Base-by-base conservation (phyloP, 2,329 filamentous ascomycete genomes). In the Xylaria sp. region DNA sequence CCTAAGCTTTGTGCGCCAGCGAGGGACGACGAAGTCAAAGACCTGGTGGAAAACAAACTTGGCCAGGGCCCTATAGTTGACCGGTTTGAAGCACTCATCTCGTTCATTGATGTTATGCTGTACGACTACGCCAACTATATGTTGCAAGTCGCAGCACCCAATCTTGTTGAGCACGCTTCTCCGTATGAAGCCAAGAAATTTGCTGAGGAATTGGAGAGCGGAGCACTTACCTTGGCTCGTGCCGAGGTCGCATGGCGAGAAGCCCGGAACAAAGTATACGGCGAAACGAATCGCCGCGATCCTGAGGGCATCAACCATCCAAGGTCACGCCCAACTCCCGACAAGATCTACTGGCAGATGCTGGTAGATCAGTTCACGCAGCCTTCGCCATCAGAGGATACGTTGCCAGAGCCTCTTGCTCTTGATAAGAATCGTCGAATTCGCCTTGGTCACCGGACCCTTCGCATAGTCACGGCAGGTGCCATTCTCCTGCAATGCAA, bases 81-180 rank as follows among this genome's bases (percentile, higher is more conserved):
- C 69, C 87, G 90, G 63, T 81, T 93, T 0, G 87, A 91, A 74
- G 86, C 87, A 11, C 78, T 94, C 1, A 83, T 91, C 57, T 83
- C 85, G 35, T 88, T 91, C 66, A 89, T 92, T 58, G 88, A 94
- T 68, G 77, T 88, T 42, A 87, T 93, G 76, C 83, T 89, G 23
- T 85, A 91, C 60, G 90, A 94, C 68, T 92, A 92, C 69, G 87
- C 89, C 61, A 94, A 94, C 71, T 93, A 91, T 69, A 80, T 92
- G 67, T 77, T 94, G 54, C 85, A 86, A 72, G 82, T 88, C 34
- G 86, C 86, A 0, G 88, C 88, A 1, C 88, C 89, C 0, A 83
- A 84, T 4, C 80, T 94, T 55, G 84, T 91, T 57, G 83, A 87
- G 63, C 86, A 90, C 64, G 85, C 89, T 1, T 77, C 85, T 1